Evolutionary conservation across 148 eudicot genomes (phyloP), one percentile per base, ranked within the genome.

Genomic region (Silene latifolia): DNA sequence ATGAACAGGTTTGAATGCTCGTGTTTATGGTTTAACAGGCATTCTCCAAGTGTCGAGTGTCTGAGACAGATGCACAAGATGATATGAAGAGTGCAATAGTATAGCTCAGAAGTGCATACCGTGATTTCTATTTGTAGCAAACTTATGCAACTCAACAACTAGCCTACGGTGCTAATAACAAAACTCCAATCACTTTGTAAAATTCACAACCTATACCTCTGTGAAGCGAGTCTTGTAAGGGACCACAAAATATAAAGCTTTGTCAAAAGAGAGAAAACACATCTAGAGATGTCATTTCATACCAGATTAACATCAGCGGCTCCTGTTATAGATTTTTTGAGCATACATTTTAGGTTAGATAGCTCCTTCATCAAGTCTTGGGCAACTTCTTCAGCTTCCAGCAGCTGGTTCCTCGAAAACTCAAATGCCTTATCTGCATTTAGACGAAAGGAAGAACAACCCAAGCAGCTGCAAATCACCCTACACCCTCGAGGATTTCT

Each of bases 341-440:
- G 70, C 73, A 88, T 70, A 77, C 24, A 47, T 0, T 89, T 82
- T 32, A 92, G 66, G 32, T 51, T 35, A 13, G 87, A 76, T 21
- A 90, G 47, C 81, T 92, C 95, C 66, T 82, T 84, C 69, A 84
- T 81, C 79, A 92, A 83, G 24, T 84, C 80, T n/a, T 63, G 63
- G 44, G 85, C 86, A 57, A 92, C 74, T 79, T 92, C 92, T 79
- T 88, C 89, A 46, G 94, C 82, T 86, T 89, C 94, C 27, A 78
- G 87, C 84, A 88, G 66, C 83, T 90, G 97, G 78, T 88, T 88
- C 76, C 78, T 83, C 14, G 97, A 90, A 83, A 90, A 92, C 71
- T 88, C 92, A 80, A 90, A 90, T 29, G 97, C 88, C 75, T 87
- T 88, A 57, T 86, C 93, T 63, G 97, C 95, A 75, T 92, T 86